These are phyloP conservation scores for Myochromella boudieri DNA, from an alignment of 768 basidiomycete genomes.

Conservation along the genomic window DNA sequence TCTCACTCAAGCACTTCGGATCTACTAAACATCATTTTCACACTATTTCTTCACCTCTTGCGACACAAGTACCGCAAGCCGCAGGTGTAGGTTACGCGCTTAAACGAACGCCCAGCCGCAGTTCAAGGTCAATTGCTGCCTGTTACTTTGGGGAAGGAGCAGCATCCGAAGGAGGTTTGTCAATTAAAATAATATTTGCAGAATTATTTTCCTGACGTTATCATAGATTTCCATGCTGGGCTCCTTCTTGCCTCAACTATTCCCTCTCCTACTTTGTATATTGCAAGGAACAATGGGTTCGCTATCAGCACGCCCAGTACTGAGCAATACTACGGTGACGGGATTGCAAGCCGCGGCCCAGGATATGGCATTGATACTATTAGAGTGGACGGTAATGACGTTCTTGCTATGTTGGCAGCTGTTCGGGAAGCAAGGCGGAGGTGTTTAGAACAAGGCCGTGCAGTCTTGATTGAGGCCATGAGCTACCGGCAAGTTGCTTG, in stretches of 20 bases:
- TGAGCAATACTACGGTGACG: slow-evolving; percentile 91
- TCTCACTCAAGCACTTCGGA: slow-evolving; percentile 71
- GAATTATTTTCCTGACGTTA: slow-evolving; percentile 14
- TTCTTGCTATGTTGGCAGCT: slow-evolving; percentile 78
- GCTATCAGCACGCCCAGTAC: slow-evolving; percentile 91
- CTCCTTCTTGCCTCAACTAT: slow-evolving; percentile 77
- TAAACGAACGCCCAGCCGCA: slow-evolving; percentile 69
- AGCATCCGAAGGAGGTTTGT: slow-evolving; percentile 79
- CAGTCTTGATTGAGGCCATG: slow-evolving; percentile 88
- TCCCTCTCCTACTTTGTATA: slow-evolving; percentile 70
- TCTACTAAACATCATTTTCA: slow-evolving; percentile 85
- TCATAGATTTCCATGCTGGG: slow-evolving; percentile 87
- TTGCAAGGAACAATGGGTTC: slow-evolving; percentile 86
- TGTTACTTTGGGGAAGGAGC: slow-evolving; percentile 95
- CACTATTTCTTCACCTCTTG: slow-evolving; percentile 91
- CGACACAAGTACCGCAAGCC: slow-evolving; percentile 93
- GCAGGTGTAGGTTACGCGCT: slow-evolving; percentile 92
- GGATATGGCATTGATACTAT: slow-evolving; percentile 92
- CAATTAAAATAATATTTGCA: neutral
- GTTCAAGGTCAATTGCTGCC: slow-evolving; percentile 73
- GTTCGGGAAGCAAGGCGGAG: slow-evolving; percentile 69
- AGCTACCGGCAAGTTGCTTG: slow-evolving; percentile 64
- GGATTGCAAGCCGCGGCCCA: slow-evolving; percentile 88
- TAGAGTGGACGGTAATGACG: slow-evolving; percentile 92
- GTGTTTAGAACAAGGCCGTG: slow-evolving; percentile 76